phyloP scores from a whole-genome alignment of 2,329 filamentous ascomycete species.

The Fulvia fulva region DNA sequence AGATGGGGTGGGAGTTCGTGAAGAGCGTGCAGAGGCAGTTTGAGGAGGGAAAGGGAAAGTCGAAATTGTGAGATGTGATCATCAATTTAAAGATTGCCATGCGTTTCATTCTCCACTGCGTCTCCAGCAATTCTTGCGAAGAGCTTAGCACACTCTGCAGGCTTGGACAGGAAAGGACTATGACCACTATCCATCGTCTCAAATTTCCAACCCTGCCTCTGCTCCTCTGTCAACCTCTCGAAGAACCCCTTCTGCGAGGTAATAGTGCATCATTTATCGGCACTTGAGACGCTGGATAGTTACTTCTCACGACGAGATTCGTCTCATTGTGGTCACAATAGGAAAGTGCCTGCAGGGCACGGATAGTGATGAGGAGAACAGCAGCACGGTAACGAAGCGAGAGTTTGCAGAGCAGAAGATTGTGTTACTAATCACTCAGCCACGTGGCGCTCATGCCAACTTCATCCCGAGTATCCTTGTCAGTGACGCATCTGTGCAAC shows the following conservation, averaged over 20 bases:
- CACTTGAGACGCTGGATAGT: no score
- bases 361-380: not conserved
- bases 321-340: no score
- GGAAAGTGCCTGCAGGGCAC: no score
- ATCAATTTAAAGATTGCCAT: no score
- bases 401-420: no score
- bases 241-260: conserved; percentile 5
- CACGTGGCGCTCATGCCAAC: not conserved
- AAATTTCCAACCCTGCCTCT: conserved; percentile 7
- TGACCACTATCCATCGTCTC: conserved; percentile 14
- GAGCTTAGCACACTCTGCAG: conserved; percentile 11
- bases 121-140: conserved; percentile 6
- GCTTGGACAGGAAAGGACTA: conserved; percentile 19
- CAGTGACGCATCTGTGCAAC: not conserved
- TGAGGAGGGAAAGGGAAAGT: conserved; percentile 25
- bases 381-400: no score
- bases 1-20: conserved; percentile 74
- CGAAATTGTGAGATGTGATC: conserved; percentile 16
- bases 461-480: not conserved
- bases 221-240: conserved; percentile 4
- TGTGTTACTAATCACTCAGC: not conserved
- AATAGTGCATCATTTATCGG: conserved; percentile 15
- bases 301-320: no score
- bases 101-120: not conserved
- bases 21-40: conserved; percentile 39